Percentiles rank a stretch among this genome's conserved stretches.
Evolutionary conservation across 139 green algal species (phyloP).

Genomic region (Chlorella sp.): DNA sequence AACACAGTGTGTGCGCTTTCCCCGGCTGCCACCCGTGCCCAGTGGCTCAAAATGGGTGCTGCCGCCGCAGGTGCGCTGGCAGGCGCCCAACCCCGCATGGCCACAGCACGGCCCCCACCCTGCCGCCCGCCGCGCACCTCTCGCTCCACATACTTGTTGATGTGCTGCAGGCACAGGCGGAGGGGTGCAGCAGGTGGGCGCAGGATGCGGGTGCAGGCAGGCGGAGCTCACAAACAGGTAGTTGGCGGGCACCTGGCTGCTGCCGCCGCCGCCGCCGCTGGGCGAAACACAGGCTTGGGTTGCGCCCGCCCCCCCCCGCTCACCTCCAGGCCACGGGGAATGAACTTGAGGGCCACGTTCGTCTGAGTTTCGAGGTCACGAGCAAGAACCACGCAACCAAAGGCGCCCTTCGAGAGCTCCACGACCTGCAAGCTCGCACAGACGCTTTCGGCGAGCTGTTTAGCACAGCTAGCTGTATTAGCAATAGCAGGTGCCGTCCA

Average conservation of each 20-base stretch:
- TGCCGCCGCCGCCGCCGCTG: not conserved
- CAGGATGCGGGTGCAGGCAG: not conserved
- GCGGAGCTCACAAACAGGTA: not conserved
- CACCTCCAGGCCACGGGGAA: not conserved
- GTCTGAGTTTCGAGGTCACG: not conserved
- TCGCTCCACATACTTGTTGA: conserved; percentile 96
- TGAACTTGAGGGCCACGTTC: not conserved
- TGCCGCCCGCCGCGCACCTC: conserved; percentile 55
- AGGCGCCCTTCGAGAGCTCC: conserved; percentile 3
- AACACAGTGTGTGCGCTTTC: no score
- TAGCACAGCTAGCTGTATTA: not conserved
- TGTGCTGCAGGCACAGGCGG: conserved; percentile 49
- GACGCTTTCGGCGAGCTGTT: not conserved
- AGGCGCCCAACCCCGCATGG: no score
- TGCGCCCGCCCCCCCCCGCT: not conserved
- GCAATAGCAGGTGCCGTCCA: not conserved
- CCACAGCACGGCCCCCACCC: no score
- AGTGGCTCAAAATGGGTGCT: no score
- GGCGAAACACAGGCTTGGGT: not conserved
- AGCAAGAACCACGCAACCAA: not conserved
- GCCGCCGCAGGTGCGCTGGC: no score
- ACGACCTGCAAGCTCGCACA: not conserved
- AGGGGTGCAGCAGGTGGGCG: not conserved
- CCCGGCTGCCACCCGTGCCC: not conserved
- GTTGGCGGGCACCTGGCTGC: not conserved